These are phyloP conservation scores for Ceriops zippeliana DNA, from an alignment of 345 rosid species.

Conservation along the genomic window DNA sequence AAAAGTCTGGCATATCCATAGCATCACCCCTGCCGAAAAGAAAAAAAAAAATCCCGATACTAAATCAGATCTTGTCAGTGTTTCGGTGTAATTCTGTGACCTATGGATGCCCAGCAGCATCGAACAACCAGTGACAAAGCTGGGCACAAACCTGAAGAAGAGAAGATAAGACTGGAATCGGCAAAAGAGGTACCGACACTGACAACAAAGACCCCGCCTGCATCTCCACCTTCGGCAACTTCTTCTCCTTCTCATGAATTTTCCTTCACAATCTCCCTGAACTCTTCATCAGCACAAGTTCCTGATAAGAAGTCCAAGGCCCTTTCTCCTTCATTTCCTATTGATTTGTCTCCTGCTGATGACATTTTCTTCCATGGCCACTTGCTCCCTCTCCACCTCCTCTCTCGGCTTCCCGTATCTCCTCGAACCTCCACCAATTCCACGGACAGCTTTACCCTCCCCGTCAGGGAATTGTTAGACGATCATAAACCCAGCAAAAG, in stretches of 20 bases:
- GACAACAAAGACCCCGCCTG: constrained; percentile 24
- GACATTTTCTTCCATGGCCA: constrained; percentile 99
- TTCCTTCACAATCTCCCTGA: constrained; percentile 88
- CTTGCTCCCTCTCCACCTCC: constrained; percentile 86
- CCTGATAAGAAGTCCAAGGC: constrained; percentile 32
- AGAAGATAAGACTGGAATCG: constrained; percentile 30
- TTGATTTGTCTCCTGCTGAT: constrained; percentile 92
- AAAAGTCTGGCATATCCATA: constrained; percentile 12
- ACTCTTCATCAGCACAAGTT: constrained; percentile 44
- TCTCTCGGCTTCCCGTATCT: constrained; percentile 75
- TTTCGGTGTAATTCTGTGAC: constrained; percentile 16
- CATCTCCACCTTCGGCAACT: constrained; percentile 60
- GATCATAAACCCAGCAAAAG: constrained; percentile 18
- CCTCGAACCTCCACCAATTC: constrained; percentile 76
- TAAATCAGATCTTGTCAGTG: constrained; percentile 18
- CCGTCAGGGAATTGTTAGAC: constrained; percentile 39
- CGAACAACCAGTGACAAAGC: constrained; percentile 33
- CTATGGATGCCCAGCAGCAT: constrained; percentile 49
- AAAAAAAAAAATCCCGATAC: constrained; percentile 12
- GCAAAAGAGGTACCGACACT: constrained; percentile 15
- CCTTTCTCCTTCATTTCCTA: constrained; percentile 43
- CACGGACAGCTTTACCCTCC: constrained; percentile 58
- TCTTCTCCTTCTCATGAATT: constrained; percentile 95
- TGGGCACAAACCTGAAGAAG: constrained; percentile 29
- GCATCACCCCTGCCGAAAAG: not conserved